Evolutionary conservation across 2,329 filamentous ascomycete genomes (phyloP), one percentile per base, ranked within the genome.

Genomic region (Talaromyces sp.): DNA sequence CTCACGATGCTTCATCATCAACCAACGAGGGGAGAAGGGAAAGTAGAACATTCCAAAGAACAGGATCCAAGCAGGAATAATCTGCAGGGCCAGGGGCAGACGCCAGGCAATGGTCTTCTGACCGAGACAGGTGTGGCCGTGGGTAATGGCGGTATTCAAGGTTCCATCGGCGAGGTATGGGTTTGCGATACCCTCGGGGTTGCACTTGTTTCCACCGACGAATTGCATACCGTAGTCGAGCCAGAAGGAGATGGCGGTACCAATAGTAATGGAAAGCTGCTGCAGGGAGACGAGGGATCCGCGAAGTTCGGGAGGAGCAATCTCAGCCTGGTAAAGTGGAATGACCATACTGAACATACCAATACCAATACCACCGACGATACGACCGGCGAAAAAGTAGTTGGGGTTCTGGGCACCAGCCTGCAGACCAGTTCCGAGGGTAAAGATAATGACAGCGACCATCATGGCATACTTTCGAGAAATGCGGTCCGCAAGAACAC

Each of bases 21-120:
- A 80, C 88, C 88, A 91, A 60, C 89, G 81, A 0, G 89, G 89
- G 0, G 84, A 88, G 72, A 88, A 91, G 0, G 88, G 89, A 86
- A 91, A 90, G 73, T 88, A 90, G 10, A 88, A 89, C 81, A 91
- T 91, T 36, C 89, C 89, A 10, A 81, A 62, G 24, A 86, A 83
- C 1, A 93, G 80, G 3, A 90, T 61, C 2, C 86, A 61, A 0
- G 87, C 88, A 0, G 88, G 88, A 0, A 80, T 77, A 3, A 91
- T 77, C 57, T 81, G 79, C 4, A 81, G 65, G 10, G 75, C 64
- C 53, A 80, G 73, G 1, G 77, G 78, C 5, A 80, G 63, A 27
- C 76, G 66, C 74, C 76, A 81, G 1, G 77, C 66, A 63, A 75
- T 75, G 8, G 89, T 81, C 46, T 90, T 82, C 70, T 91, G 86